phyloP scores from a whole-genome alignment of 2,329 filamentous ascomycete genomes.

The Phialophora tarda region DNA sequence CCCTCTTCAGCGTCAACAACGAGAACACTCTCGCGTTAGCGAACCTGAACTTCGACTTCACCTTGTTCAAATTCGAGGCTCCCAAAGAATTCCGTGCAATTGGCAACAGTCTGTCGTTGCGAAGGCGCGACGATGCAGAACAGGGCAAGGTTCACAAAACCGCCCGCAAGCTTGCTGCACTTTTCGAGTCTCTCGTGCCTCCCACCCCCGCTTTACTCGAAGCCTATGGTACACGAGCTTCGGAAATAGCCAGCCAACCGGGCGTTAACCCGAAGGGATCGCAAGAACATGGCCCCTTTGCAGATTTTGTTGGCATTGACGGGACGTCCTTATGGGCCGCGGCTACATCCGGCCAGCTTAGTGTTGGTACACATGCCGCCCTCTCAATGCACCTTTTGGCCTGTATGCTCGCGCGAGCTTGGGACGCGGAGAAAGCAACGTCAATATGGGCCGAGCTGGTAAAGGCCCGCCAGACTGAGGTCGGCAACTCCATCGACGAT shows the following conservation, averaged over 20 bases:
- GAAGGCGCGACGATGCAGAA: slow-evolving; percentile 47
- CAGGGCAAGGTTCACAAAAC: slow-evolving; percentile 46
- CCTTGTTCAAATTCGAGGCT: slow-evolving; percentile 49
- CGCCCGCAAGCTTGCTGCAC: slow-evolving; percentile 49
- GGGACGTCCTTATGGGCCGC: slow-evolving; percentile 48
- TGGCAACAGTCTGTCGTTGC: slow-evolving; percentile 43
- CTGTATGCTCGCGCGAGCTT: slow-evolving; percentile 43
- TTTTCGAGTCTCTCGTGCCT: slow-evolving; percentile 48
- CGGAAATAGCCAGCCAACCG: slow-evolving; percentile 40
- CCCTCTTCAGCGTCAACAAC: background rate
- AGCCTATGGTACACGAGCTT: slow-evolving; percentile 46
- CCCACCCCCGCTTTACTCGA: slow-evolving; percentile 43
- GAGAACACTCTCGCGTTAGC: slow-evolving; percentile 38
- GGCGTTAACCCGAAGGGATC: slow-evolving; percentile 15
- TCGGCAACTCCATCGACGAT: slow-evolving; percentile 14
- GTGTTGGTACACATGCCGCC: slow-evolving; percentile 28
- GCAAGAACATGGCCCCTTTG: slow-evolving; percentile 38
- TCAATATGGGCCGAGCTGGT: slow-evolving; percentile 44
- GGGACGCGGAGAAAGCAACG: slow-evolving; percentile 38
- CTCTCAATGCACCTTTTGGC: slow-evolving; percentile 44
- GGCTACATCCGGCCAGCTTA: slow-evolving; percentile 44
- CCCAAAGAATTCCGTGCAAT: slow-evolving; percentile 47
- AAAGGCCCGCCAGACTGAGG: slow-evolving; percentile 29
- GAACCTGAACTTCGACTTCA: slow-evolving; percentile 54
- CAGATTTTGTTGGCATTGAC: slow-evolving; percentile 42